Evolutionary conservation across 768 basidiomycete species (phyloP).

Genomic region (Boletus rubescentipes): DNA sequence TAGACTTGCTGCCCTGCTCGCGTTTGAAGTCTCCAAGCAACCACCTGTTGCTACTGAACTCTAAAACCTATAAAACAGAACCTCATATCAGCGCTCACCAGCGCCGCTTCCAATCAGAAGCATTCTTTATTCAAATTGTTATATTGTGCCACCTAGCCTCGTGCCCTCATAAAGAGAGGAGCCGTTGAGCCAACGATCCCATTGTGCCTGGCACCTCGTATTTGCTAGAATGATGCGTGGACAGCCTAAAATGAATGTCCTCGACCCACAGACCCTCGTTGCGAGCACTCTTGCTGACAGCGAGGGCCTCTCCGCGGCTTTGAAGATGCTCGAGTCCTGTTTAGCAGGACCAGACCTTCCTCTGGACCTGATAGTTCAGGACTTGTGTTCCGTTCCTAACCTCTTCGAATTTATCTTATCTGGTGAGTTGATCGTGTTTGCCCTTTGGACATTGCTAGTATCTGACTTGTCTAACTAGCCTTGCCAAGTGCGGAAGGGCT

Average conservation of each 20-base stretch:
- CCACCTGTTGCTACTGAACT: neutral
- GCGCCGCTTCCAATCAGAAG: slow-evolving; percentile 9
- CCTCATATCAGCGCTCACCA: neutral
- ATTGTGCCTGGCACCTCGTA: neutral
- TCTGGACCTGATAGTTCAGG: slow-evolving; percentile 26
- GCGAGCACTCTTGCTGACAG: slow-evolving; percentile 15
- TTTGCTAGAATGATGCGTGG: neutral
- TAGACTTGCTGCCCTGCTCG: neutral
- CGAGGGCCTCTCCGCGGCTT: slow-evolving; percentile 19
- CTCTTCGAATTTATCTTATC: slow-evolving; percentile 34
- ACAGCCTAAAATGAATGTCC: neutral
- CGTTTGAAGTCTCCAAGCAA: neutral
- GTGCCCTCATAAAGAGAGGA: neutral
- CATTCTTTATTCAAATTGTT: neutral
- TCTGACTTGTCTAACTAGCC: slow-evolving; percentile 10
- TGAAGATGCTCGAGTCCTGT: slow-evolving; percentile 22
- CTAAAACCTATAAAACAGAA: neutral
- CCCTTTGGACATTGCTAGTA: neutral
- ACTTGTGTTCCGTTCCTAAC: slow-evolving; percentile 25
- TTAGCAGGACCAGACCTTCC: slow-evolving; percentile 20
- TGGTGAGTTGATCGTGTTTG: slow-evolving; percentile 10
- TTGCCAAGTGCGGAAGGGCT: slow-evolving; percentile 14
- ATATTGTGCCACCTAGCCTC: neutral
- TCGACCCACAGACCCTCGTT: slow-evolving; percentile 20
- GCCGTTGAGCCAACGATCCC: neutral